Base-by-base conservation (phyloP, 2,329 filamentous ascomycete species). In the Xylaria sp. region DNA sequence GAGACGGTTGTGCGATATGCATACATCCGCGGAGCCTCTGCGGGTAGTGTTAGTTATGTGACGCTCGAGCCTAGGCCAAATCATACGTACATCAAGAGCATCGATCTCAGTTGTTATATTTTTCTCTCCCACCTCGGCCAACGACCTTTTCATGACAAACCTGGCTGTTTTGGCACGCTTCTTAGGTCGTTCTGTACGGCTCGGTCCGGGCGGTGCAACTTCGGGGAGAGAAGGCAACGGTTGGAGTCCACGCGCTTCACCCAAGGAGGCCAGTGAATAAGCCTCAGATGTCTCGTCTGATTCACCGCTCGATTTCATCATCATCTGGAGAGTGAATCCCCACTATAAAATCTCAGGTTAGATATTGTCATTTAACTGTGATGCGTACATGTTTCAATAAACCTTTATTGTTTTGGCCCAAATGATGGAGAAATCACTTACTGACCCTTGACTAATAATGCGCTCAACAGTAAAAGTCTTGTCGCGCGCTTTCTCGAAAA, bases 91-190 rank as follows among this genome's bases (percentile, higher is more conserved):
- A 20, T 62, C 36, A n/a, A 74, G 60, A 23, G 62, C 49, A 36
- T 66, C 57, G 2, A 71, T 58, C 57, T 74, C 72, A 4, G 15
- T 36, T 6, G 4, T 44, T 9, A 74, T 48, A 1, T 54, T 72
- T 3, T 53, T 23, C 33, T 72, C 51, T 1, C 59, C 70, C 1
- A 31, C 36, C 11, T 56, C 26, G 9, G 56, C 42, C 33, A 72
- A 49, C 0, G 72, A 58, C 26, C 69, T 66, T 51, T 74, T 74
- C 53, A 73, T 51, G 5, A 73, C 69, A 26, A 72, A 74, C 11
- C 69, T 67, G 40, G 44, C 61, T 28, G 28, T 13, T 3, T 10
- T 60, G 23, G 15, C 5, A 10, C 40, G 20, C 6, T 17, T 40
- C 13, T 26, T 36, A 7, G 42, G 13, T n/a, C 9, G 20, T 10